Conservation (phyloP, 148 eudicot genomes). For the Hydrangea macrophylla region DNA sequence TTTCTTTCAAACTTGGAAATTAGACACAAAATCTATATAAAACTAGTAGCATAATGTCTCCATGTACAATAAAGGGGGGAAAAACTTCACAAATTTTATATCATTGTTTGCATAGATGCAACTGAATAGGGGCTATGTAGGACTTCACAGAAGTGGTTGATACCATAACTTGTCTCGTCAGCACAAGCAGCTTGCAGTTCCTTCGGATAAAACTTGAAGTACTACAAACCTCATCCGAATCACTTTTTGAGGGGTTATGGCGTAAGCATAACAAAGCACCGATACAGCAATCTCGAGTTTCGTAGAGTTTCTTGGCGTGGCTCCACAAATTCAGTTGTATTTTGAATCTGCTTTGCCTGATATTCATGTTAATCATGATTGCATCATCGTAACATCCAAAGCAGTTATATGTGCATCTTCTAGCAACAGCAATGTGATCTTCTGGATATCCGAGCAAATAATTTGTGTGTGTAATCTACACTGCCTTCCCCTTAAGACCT, state of each 20-base stretch:
- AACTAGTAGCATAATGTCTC: too few relatives aligned
- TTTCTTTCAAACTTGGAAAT: too few relatives aligned
- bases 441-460: background rate
- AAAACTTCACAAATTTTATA: background rate
- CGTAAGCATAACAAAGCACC: background rate
- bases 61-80: too few relatives aligned
- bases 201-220: background rate
- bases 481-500: background rate
- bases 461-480: background rate
- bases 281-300: constrained; percentile 3
- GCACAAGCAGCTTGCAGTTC: constrained; percentile 5
- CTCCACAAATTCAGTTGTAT: background rate
- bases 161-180: background rate
- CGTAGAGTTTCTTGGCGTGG: background rate
- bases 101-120: background rate
- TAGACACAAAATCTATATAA: too few relatives aligned
- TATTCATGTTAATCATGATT: background rate
- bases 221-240: background rate
- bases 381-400: background rate
- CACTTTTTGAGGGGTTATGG: background rate
- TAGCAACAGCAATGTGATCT: background rate
- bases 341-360: background rate
- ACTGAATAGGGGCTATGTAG: background rate
- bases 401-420: constrained; percentile 3
- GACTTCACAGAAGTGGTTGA: background rate